Conservation (phyloP, 1,284 basidiomycete species). For the Fomitopsis schrenkii region DNA sequence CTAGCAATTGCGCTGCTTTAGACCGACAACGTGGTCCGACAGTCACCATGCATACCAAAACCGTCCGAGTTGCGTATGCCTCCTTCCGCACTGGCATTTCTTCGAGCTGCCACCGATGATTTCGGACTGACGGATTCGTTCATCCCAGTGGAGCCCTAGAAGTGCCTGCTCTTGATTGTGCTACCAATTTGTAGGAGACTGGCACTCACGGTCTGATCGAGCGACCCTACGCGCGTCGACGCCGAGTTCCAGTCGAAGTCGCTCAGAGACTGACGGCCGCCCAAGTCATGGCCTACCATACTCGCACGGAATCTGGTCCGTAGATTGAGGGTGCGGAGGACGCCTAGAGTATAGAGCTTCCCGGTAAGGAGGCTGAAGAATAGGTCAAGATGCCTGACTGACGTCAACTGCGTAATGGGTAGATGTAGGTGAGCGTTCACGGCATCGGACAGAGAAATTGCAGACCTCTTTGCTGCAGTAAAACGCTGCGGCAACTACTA, state of each 20-base stretch:
- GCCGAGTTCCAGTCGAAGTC: conserved; percentile 24
- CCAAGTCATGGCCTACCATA: conserved; percentile 34
- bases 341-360: conserved; percentile 46
- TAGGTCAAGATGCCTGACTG: conserved; percentile 38
- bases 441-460: not conserved
- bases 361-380: conserved; percentile 47
- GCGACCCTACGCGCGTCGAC: not conserved
- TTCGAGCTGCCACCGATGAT: not conserved
- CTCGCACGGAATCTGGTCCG: conserved; percentile 35
- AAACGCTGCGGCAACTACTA: conserved; percentile 37
- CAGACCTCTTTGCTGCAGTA: conserved; percentile 37
- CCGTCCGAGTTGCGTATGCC: too few relatives aligned
- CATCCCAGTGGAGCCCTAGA: not conserved
- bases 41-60: too few relatives aligned
- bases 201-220: not conserved
- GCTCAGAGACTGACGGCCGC: conserved; percentile 35
- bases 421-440: not conserved
- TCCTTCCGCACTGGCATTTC: too few relatives aligned
- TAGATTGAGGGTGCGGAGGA: conserved; percentile 44
- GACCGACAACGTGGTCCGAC: not conserved
- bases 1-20: not conserved
- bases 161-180: not conserved
- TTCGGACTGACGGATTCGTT: not conserved
- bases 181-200: too few relatives aligned
- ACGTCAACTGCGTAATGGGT: conserved; percentile 4